These are phyloP conservation scores for Paramecium biaurelia DNA, from an alignment of 73 alveolate species.

Conservation along the genomic window DNA sequence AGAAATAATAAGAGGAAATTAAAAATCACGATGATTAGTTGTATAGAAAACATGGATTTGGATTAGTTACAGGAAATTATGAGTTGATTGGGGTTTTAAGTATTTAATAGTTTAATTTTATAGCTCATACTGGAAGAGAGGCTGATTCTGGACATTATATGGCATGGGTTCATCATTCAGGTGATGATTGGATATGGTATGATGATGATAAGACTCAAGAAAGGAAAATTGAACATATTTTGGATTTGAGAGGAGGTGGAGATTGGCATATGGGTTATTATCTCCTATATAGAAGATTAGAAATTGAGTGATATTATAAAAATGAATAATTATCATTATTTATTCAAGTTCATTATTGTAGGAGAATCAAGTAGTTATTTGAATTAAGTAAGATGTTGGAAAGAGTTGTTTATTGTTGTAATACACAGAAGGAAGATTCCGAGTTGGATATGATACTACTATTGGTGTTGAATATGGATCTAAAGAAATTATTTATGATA, in stretches of 20 bases:
- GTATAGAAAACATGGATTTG: constrained; percentile 79
- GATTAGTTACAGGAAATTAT: constrained; percentile 95
- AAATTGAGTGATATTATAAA: constrained; percentile 68
- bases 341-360: constrained; percentile 63
- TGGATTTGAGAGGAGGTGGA: constrained; percentile 98
- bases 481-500: constrained; percentile 69
- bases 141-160: constrained; percentile 99
- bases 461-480: constrained; percentile 87
- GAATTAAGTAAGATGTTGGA: constrained; percentile 72
- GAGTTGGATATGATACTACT: constrained; percentile 78
- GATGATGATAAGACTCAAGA: constrained; percentile 93
- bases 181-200: constrained; percentile 93
- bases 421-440: constrained; percentile 77
- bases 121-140: constrained; percentile 98
- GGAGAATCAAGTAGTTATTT: constrained; percentile 54
- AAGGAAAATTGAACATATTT: constrained; percentile 90
- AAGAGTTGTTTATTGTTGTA: constrained; percentile 76
- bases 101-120: background rate
- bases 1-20: constrained; percentile 77
- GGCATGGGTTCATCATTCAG: constrained; percentile 95
- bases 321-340: constrained; percentile 60
- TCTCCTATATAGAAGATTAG: constrained; percentile 91
- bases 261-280: constrained; percentile 99
- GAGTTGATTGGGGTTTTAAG: constrained; percentile 91
- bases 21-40: constrained; percentile 74